phyloP scores from a whole-genome alignment of 2,329 filamentous ascomycete species.

The Cytospora paraplurivora region DNA sequence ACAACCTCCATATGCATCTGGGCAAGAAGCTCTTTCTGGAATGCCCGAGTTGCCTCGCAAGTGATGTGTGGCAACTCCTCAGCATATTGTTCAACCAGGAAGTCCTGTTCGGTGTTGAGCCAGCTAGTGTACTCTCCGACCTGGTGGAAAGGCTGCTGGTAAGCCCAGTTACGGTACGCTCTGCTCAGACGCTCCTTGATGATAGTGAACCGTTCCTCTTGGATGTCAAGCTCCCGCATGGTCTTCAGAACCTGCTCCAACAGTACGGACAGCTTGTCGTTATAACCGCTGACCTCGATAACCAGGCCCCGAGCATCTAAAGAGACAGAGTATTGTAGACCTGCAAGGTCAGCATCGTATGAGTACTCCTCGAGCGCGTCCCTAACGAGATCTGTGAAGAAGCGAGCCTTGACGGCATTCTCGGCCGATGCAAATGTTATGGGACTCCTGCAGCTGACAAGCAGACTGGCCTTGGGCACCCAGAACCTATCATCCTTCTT shows the following conservation, averaged over 20 bases:
- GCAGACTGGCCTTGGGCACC: slow-evolving; percentile 91
- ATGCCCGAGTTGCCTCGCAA: slow-evolving; percentile 71
- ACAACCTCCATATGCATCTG: slow-evolving; percentile 88
- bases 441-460: slow-evolving; percentile 78
- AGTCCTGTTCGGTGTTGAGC: slow-evolving; percentile 75
- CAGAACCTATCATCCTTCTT: slow-evolving; percentile 99
- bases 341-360: slow-evolving; percentile 93
- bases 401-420: slow-evolving; percentile 72
- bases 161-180: slow-evolving; percentile 82
- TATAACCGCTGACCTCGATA: slow-evolving; percentile 84
- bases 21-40: slow-evolving; percentile 77
- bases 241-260: slow-evolving; percentile 85
- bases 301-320: slow-evolving; percentile 74
- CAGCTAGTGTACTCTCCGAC: slow-evolving; percentile 81
- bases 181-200: slow-evolving; percentile 82
- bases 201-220: slow-evolving; percentile 85
- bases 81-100: slow-evolving; percentile 77
- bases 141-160: slow-evolving; percentile 86
- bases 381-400: slow-evolving; percentile 84
- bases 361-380: slow-evolving; percentile 92
- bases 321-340: slow-evolving; percentile 78
- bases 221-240: slow-evolving; percentile 81
- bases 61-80: slow-evolving; percentile 76
- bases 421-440: slow-evolving; percentile 78
- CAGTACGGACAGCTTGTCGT: slow-evolving; percentile 90